These are phyloP conservation scores for Bauhinia variegata DNA, from an alignment of 306 rosid genomes.

Conservation along the genomic window DNA sequence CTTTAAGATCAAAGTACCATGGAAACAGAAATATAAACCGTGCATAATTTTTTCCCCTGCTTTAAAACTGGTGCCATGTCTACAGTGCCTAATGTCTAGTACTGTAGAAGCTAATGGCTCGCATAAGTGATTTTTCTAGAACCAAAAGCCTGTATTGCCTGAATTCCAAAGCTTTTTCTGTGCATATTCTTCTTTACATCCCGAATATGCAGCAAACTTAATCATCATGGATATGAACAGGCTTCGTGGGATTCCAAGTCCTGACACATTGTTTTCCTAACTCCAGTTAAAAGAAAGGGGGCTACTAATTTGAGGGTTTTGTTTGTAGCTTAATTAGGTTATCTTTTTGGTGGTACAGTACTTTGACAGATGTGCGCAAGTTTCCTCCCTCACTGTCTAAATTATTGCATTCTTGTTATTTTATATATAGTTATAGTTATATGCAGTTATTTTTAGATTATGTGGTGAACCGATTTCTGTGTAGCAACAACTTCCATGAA, in stretches of 20 bases:
- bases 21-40: too few relatives aligned
- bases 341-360: background rate
- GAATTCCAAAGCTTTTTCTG: background rate
- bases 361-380: background rate
- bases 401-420: background rate
- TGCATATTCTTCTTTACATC: background rate
- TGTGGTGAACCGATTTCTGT: background rate
- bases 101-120: background rate
- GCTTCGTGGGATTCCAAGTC: background rate
- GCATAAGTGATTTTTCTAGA: background rate
- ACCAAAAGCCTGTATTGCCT: background rate
- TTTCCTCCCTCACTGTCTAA: background rate
- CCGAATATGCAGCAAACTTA: background rate
- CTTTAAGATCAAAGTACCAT: too few relatives aligned
- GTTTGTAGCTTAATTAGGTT: too few relatives aligned
- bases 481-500: background rate
- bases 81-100: conserved; percentile 1
- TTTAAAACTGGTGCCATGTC: background rate
- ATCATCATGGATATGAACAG: background rate
- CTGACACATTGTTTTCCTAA: background rate
- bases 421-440: background rate
- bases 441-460: background rate
- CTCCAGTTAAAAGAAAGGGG: background rate
- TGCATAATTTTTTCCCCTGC: too few relatives aligned
- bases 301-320: background rate